Base-by-base conservation (phyloP, 1,284 basidiomycete species). In the Rhodofomes roseus region DNA sequence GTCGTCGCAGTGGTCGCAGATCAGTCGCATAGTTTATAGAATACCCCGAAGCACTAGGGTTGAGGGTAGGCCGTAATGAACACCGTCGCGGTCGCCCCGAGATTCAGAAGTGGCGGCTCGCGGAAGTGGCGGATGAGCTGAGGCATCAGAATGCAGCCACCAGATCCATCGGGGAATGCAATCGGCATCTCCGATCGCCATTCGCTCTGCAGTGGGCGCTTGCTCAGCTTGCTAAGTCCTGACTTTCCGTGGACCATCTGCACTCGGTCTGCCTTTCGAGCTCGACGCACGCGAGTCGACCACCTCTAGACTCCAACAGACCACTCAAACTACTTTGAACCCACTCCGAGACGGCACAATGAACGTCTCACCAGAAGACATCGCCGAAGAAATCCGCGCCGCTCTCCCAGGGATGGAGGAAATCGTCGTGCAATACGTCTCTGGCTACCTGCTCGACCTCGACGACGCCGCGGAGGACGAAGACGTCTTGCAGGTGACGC, bases 381-480 rank as follows among this genome's bases (percentile, higher is more conserved):
- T 93, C 61, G 89, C 89, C 39, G 85, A 90, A 68, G 86, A 93
- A 70, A 92, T 95, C 62, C 85, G 93, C 40, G 78, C 81, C 31
- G 82, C 80, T 34, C 86, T 98, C 62, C 93, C 95, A 3, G 87
- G 87, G n/a, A 91, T 94, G 2, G 95, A 98, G 73, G 93, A 96
- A 68, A 86, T 96, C 59, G 87, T 98, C 64, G 89, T 98, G 20
- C 90, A 95, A 64, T 98, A 98, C 73, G 87, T 98, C 53, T 83
- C 93, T 23, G 95, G 95, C 39, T 95, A 93, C 70, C 85, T 98
- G 54, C 86, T 95, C 59, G 95, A 97, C 70, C 85, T 95, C 59
- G 96, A 98, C 71, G 95, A 96, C 73, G 94, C 94, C 34, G 90
- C 92, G 53, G 93, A 94, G 73, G 93, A 95, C 63, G 93, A 95